phyloP scores from a whole-genome alignment of 2,329 filamentous ascomycete genomes.

The Dryadomyces sulphureus region DNA sequence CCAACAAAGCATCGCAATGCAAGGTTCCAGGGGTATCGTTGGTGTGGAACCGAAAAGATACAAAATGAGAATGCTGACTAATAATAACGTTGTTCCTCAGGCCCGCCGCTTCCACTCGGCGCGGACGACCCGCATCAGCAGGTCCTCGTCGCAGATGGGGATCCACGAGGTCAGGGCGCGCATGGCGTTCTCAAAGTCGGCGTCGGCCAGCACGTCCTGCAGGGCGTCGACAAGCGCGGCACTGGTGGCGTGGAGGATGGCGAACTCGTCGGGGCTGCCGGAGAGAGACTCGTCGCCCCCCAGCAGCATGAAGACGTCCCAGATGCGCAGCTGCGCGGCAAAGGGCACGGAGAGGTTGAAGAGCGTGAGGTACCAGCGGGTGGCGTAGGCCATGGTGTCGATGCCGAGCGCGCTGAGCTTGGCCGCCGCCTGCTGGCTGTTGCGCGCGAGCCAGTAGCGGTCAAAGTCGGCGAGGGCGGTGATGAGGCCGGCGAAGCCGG shows the following conservation, averaged over 20 bases:
- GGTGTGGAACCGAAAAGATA: background rate
- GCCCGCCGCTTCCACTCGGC: slow-evolving; percentile 63
- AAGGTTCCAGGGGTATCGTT: background rate
- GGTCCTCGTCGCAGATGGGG: slow-evolving; percentile 82
- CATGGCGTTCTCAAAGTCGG: slow-evolving; percentile 97
- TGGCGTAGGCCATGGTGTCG: slow-evolving; percentile 83
- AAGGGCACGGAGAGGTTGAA: slow-evolving; percentile 98
- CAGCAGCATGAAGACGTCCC: slow-evolving; percentile 95
- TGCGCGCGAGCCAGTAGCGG: slow-evolving; percentile 61
- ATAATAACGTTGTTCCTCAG: background rate
- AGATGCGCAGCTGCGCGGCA: slow-evolving; percentile 81
- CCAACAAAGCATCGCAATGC: background rate
- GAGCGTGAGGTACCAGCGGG: slow-evolving; percentile 90
- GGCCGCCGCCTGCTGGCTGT: slow-evolving; percentile 49
- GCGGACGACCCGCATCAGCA: slow-evolving; percentile 79
- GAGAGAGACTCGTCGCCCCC: slow-evolving; percentile 42
- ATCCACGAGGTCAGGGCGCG: slow-evolving; percentile 91
- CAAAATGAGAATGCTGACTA: background rate
- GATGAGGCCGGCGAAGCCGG: slow-evolving; percentile 78
- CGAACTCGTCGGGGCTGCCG: slow-evolving; percentile 29
- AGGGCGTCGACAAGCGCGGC: slow-evolving; percentile 85
- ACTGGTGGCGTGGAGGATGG: slow-evolving; percentile 78
- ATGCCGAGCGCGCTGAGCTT: slow-evolving; percentile 72
- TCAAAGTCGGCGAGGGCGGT: slow-evolving; percentile 75
- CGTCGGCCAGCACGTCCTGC: slow-evolving; percentile 73